A percentile compares a stretch with the other conserved stretches of the same genome.
Evolutionary conservation across 768 basidiomycete species (phyloP).

Genomic region (Heimioporus sp.): DNA sequence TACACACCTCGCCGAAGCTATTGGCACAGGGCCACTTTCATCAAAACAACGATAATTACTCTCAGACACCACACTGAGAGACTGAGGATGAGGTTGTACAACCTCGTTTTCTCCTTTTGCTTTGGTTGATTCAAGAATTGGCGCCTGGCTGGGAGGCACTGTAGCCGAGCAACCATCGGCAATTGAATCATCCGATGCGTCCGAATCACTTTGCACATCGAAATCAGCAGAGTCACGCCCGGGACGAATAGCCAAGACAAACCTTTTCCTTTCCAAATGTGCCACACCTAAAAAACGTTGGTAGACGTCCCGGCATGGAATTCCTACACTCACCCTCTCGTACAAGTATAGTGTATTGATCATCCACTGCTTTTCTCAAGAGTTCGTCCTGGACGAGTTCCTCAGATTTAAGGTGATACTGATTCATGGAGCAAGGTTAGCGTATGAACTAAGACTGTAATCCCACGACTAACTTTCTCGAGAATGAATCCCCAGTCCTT

Average conservation of each 20-base stretch:
- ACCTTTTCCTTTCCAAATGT: conserved; percentile 16
- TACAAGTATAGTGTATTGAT: conserved; percentile 7
- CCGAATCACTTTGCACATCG: conserved; percentile 2
- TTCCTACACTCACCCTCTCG: conserved; percentile 10
- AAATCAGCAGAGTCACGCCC: not conserved
- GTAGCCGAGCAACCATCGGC: not conserved
- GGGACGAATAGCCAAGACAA: not conserved
- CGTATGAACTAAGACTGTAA: not conserved
- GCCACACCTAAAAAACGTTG: conserved; percentile 19
- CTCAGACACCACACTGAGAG: conserved; percentile 25
- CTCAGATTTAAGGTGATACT: conserved; percentile 11
- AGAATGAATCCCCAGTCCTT: conserved; percentile 20
- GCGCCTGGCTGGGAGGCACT: not conserved
- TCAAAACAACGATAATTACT: conserved; percentile 21
- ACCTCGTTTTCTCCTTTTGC: not conserved
- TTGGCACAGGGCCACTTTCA: not conserved
- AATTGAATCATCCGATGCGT: not conserved
- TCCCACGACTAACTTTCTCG: conserved; percentile 7
- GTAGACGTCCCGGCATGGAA: not conserved
- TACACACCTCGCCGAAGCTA: conserved; percentile 8
- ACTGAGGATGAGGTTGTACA: not conserved
- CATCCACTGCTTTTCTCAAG: conserved; percentile 9
- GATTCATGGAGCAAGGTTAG: not conserved
- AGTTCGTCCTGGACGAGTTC: conserved; percentile 10
- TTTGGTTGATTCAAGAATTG: not conserved